Base-by-base conservation (phyloP, 768 basidiomycete species). In the Plicaturopsis crispa region DNA sequence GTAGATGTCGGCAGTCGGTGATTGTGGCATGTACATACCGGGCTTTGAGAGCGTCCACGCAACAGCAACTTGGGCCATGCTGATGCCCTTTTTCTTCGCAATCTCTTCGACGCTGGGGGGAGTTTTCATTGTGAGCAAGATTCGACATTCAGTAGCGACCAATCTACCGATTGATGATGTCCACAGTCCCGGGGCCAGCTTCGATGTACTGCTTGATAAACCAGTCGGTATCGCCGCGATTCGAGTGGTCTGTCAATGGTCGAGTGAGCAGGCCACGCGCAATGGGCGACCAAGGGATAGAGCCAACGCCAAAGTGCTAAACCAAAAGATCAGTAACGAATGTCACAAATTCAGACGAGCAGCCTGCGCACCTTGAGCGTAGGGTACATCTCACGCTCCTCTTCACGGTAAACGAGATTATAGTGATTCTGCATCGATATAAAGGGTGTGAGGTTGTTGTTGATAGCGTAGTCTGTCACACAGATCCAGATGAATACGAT, bases 371-470 rank as follows among this genome's bases (percentile, higher is more conserved):
- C 73, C 59, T 74, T 72, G 23, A 75, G 55, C 1, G 69, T 70
- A 2, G 79, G 79, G 48, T 78, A 73, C 73, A 77, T 75, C 48
- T 76, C 75, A 2, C 74, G 60, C 48, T 77, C 78, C 48, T 83
- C 79, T 51, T 83, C 80, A 11, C 80, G 62, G 47, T 83, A 82
- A 10, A 75, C 49, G 7, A 78, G 54, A 42, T 60, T 75, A 51
- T 82, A 72, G 41, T 77, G 75, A 48, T 82, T 82, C 53, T 82
- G 80, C 78, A 81, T 78, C 1, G 73, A 75, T 49, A 81, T 75
- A 56, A 83, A 81, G 1, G 72, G 73, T 0, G 73, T 75, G 2
- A 75, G 57, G 6, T 69, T 66, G 52, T 82, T 72, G 28, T 65
- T 53, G 39, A 78, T 71, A 0, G 78, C 79, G 47, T 80, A 79